A percentile compares a stretch with the other conserved stretches of the same genome.
Conservation (phyloP, 1,284 basidiomycete species). For the Tilletiopsis washingtonensis region DNA sequence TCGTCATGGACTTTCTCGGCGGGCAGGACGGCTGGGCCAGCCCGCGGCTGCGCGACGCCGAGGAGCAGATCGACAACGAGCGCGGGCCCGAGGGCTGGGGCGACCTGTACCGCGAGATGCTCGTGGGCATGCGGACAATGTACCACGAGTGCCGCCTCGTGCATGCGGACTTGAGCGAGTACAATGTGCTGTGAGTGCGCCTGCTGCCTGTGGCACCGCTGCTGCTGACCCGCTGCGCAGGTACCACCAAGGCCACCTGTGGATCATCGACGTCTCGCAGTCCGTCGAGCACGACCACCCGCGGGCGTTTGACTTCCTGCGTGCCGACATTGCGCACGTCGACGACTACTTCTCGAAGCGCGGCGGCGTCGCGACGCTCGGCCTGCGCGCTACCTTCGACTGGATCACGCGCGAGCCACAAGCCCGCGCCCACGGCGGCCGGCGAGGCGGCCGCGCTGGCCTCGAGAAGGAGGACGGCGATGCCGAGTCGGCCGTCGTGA, state of each 20-base stretch:
- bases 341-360: constrained; percentile 78
- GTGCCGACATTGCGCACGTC: constrained; percentile 82
- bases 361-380: constrained; percentile 68
- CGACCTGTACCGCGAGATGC: constrained; percentile 68
- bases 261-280: constrained; percentile 96
- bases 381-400: constrained; percentile 75
- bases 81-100: constrained; percentile 8
- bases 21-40: constrained; percentile 38
- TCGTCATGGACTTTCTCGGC: constrained; percentile 92
- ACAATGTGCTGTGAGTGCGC: constrained; percentile 78
- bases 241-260: constrained; percentile 61
- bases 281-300: constrained; percentile 98
- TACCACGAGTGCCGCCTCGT: constrained; percentile 87
- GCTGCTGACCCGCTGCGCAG: constrained; percentile 21
- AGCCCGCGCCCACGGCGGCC: no score
- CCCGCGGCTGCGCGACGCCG: constrained; percentile 39
- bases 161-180: constrained; percentile 95
- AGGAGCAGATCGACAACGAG: constrained; percentile 26
- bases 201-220: no score
- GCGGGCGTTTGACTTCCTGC: constrained; percentile 74
- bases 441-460: constrained; percentile 26
- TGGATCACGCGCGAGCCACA: constrained; percentile 26
- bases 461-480: constrained; percentile 23
- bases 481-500: neutral
- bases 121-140: constrained; percentile 73